These are phyloP conservation scores for Hygrocybe punicea DNA, from an alignment of 768 basidiomycete genomes.

Conservation along the genomic window DNA sequence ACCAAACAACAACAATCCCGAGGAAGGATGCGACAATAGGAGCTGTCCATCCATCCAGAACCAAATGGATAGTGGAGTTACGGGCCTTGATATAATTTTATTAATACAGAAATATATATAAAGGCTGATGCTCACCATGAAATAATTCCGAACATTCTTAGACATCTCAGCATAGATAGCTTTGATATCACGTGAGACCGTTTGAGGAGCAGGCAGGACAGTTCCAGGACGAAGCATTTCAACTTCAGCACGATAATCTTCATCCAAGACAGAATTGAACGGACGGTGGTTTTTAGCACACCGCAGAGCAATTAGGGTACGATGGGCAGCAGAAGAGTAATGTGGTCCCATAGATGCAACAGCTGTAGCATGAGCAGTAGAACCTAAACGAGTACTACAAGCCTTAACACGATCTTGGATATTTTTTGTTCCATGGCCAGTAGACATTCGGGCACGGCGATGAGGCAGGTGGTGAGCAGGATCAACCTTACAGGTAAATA, in stretches of 20 bases:
- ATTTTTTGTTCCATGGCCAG: constrained; percentile 12
- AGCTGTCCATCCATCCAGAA: constrained; percentile 36
- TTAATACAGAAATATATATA: neutral
- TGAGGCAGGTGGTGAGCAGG: neutral
- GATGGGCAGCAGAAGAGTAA: constrained; percentile 16
- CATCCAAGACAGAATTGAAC: constrained; percentile 24
- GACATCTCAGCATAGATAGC: constrained; percentile 13
- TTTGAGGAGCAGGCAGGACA: constrained; percentile 21
- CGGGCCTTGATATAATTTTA: constrained; percentile 5
- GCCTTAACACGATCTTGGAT: constrained; percentile 1
- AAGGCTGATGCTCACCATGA: neutral
- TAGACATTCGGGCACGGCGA: constrained; percentile 1
- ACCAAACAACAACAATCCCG: constrained; percentile 32
- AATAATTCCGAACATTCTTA: constrained; percentile 4
- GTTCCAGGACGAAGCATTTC: constrained; percentile 28
- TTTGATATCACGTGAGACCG: constrained; percentile 20
- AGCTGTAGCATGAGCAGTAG: neutral
- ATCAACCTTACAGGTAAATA: constrained; percentile 12
- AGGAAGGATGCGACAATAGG: constrained; percentile 29
- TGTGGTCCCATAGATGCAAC: neutral
- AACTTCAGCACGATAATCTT: constrained; percentile 24
- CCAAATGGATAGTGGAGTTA: constrained; percentile 25
- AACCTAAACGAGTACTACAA: neutral
- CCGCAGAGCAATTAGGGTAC: constrained; percentile 24
- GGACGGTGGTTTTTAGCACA: constrained; percentile 19